Evolutionary conservation across 805 yeast genomes (phyloP).

Genomic region (Wickerhamomyces ciferrii): DNA sequence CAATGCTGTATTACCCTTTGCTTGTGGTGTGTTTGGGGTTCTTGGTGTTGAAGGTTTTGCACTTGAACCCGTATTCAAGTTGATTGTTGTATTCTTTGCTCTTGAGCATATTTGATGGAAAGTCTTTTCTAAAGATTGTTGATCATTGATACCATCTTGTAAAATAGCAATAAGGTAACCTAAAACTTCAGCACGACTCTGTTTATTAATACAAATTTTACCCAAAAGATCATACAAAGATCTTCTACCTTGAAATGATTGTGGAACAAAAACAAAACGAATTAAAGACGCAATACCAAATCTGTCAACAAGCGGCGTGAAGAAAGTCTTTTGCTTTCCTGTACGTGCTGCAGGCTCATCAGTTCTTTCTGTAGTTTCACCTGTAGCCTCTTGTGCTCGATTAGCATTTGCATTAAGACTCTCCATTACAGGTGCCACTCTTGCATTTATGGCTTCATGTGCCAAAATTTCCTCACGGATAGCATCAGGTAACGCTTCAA

Average conservation of each 20-base stretch:
- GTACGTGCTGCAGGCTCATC: slow-evolving; percentile 3
- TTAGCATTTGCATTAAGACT: slow-evolving; percentile 6
- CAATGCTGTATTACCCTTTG: slow-evolving; percentile 53
- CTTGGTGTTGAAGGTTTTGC: slow-evolving; percentile 11
- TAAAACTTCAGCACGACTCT: slow-evolving; percentile 70
- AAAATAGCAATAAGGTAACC: slow-evolving; percentile 62
- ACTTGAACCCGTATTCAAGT: neutral
- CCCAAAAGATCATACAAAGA: slow-evolving; percentile 59
- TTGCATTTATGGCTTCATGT: slow-evolving; percentile 44
- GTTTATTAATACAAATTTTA: slow-evolving; percentile 69
- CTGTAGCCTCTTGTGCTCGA: slow-evolving; percentile 5
- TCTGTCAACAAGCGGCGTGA: slow-evolving; percentile 68
- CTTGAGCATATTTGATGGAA: slow-evolving; percentile 52
- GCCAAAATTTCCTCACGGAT: slow-evolving; percentile 58
- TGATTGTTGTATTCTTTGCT: slow-evolving; percentile 29
- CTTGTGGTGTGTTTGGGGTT: slow-evolving; percentile 13
- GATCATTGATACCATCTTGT: slow-evolving; percentile 68
- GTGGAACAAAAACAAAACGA: slow-evolving; percentile 70
- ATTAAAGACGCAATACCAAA: slow-evolving; percentile 70
- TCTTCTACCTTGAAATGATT: slow-evolving; percentile 56
- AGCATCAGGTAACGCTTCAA: slow-evolving; percentile 70
- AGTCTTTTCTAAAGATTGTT: slow-evolving; percentile 53
- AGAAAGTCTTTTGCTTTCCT: slow-evolving; percentile 35
- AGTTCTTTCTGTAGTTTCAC: slow-evolving; percentile 1
- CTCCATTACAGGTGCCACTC: slow-evolving; percentile 18